Evolutionary conservation across 2,329 filamentous ascomycete species (phyloP).

Genomic region (Immersiporthe knoxdaviesiana): DNA sequence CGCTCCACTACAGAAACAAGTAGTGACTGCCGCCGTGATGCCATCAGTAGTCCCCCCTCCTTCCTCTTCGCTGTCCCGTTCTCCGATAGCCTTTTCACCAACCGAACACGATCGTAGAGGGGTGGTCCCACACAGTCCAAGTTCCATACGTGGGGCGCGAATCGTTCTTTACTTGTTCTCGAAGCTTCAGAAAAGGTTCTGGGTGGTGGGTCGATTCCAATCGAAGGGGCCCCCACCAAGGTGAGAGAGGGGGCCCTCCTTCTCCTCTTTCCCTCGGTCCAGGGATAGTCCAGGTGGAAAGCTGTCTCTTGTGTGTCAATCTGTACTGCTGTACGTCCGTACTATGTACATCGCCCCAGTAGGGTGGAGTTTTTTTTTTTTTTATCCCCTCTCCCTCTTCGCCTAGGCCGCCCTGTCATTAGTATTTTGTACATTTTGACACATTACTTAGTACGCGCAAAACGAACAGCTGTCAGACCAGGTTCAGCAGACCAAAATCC

Average conservation of each 20-base stretch:
- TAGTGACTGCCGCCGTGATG: conserved; percentile 5
- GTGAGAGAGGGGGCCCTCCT: neutral
- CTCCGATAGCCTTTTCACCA: conserved; percentile 13
- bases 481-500: conserved; percentile 1
- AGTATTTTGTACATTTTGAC: neutral
- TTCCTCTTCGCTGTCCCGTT: neutral
- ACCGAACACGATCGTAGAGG: conserved; percentile 18
- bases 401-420: neutral
- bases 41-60: conserved; percentile 2
- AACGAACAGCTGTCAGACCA: conserved; percentile 30
- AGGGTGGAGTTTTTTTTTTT: too few species aligned
- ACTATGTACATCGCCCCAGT: conserved; percentile 2
- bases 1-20: neutral
- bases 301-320: neutral
- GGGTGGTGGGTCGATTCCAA: conserved; percentile 12
- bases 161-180: conserved; percentile 29
- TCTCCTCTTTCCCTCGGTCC: neutral
- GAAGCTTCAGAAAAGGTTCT: conserved; percentile 26
- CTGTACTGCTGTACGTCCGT: too few species aligned
- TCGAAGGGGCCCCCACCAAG: neutral
- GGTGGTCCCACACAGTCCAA: conserved; percentile 24
- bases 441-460: conserved; percentile 13
- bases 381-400: neutral
- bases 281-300: neutral
- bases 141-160: conserved; percentile 21